These are phyloP conservation scores for Zygnema circumcarinatum DNA, from an alignment of 139 green algal species.

Conservation along the genomic window DNA sequence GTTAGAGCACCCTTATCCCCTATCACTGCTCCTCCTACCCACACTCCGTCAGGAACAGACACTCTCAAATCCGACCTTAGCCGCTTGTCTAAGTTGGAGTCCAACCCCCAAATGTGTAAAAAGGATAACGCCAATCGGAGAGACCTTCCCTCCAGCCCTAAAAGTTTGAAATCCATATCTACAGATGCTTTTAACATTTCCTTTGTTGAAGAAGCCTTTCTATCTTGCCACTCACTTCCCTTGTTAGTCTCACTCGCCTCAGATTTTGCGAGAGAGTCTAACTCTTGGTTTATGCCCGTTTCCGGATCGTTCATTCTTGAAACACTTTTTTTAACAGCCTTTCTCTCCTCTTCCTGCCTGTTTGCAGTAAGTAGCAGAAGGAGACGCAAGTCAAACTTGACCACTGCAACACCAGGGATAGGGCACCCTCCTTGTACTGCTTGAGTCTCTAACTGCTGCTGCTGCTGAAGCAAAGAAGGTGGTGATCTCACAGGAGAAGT, in stretches of 20 bases:
- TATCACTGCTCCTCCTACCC: slow-evolving; percentile 11
- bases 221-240: not conserved
- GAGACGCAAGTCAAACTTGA: not conserved
- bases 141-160: slow-evolving; percentile 15
- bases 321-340: not conserved
- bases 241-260: not conserved
- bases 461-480: not conserved
- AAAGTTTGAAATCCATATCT: not conserved
- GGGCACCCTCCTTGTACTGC: not conserved
- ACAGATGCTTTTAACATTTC: not conserved
- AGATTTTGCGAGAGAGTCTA: not conserved
- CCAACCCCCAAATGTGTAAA: slow-evolving; percentile 51
- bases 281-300: not conserved
- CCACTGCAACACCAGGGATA: not conserved
- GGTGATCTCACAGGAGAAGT: not conserved
- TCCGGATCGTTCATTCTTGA: not conserved
- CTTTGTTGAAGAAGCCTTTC: not conserved
- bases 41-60: not conserved
- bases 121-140: slow-evolving; percentile 43
- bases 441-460: not conserved
- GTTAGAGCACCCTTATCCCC: slow-evolving; percentile 52
- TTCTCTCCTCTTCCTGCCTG: not conserved
- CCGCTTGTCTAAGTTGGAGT: slow-evolving; percentile 15
- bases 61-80: slow-evolving; percentile 1
- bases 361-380: not conserved